phyloP scores from a whole-genome alignment of 78 protist species.

The Chrysochromulina tobinii region DNA sequence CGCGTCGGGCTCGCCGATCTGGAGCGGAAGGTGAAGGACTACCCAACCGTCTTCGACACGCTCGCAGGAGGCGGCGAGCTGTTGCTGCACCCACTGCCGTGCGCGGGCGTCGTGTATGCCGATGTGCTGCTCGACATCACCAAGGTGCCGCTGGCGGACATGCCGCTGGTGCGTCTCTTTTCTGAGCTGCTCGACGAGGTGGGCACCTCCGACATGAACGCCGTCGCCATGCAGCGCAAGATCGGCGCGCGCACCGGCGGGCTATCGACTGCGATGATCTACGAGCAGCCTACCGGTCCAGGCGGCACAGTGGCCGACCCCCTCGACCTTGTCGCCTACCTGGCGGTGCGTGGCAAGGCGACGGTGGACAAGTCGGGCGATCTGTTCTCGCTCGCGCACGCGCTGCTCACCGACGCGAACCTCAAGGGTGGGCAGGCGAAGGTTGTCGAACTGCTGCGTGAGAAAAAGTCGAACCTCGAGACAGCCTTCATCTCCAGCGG shows the following conservation, averaged over 20 bases:
- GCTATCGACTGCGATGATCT: not conserved
- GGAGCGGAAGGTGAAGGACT: not conserved
- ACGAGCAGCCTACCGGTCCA: not conserved
- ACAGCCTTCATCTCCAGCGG: not conserved
- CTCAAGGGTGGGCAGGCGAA: not conserved
- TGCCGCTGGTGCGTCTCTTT: not conserved
- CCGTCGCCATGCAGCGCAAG: not conserved
- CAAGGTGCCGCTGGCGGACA: not conserved
- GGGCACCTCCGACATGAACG: not conserved
- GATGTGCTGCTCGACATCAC: not conserved
- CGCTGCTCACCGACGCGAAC: not conserved
- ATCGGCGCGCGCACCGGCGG: constrained; percentile 28
- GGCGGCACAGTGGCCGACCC: not conserved
- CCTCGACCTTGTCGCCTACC: too few species aligned
- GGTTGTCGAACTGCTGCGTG: constrained; percentile 26
- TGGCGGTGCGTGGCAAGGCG: not conserved
- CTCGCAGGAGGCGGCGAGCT: not conserved
- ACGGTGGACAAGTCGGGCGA: too few species aligned
- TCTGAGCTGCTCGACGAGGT: not conserved
- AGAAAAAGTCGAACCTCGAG: not conserved
- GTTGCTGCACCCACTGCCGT: not conserved
- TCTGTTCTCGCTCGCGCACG: not conserved
- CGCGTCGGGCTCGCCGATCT: not conserved
- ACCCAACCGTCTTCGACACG: not conserved
- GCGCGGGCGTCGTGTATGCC: constrained; percentile 23